Conservation (phyloP, 345 rosid genomes). For the Cochlearia excelsa region DNA sequence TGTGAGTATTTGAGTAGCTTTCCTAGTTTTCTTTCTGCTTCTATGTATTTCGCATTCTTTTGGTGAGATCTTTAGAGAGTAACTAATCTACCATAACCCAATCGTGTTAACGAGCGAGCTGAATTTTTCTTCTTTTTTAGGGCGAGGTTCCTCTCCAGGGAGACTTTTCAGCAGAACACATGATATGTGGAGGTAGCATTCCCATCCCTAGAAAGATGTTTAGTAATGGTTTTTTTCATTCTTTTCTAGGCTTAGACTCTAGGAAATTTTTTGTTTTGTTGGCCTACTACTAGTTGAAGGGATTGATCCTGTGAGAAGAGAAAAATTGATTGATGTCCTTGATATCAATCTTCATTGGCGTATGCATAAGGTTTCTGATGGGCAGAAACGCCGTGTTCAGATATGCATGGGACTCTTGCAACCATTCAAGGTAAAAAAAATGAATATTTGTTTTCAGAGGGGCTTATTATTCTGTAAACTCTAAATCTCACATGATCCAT, state of each 20-base stretch:
- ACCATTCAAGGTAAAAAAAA: conserved; percentile 65
- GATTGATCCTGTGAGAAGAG: conserved; percentile 80
- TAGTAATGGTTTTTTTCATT: not conserved
- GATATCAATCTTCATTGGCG: conserved; percentile 93
- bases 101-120: too few relatives aligned
- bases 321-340: conserved; percentile 80
- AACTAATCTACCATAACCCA: too few relatives aligned
- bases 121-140: conserved; percentile 22
- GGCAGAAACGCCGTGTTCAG: conserved; percentile 94
- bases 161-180: conserved; percentile 94
- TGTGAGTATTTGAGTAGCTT: not conserved
- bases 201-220: not conserved
- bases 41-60: too few relatives aligned
- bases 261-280: conserved; percentile 1
- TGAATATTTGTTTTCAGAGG: too few relatives aligned
- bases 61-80: too few relatives aligned
- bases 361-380: conserved; percentile 99
- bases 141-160: conserved; percentile 98
- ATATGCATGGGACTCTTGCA: conserved; percentile 97
- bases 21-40: too few relatives aligned
- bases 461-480: too few relatives aligned
- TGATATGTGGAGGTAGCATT: conserved; percentile 87
- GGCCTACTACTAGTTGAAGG: conserved; percentile 68
- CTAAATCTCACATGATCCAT: not conserved
- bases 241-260: conserved; percentile 4